A percentile compares a stretch with the other conserved stretches of the same genome.
Evolutionary conservation across 179 eudicot genomes (phyloP).

Genomic region (Dionaea muscipula): DNA sequence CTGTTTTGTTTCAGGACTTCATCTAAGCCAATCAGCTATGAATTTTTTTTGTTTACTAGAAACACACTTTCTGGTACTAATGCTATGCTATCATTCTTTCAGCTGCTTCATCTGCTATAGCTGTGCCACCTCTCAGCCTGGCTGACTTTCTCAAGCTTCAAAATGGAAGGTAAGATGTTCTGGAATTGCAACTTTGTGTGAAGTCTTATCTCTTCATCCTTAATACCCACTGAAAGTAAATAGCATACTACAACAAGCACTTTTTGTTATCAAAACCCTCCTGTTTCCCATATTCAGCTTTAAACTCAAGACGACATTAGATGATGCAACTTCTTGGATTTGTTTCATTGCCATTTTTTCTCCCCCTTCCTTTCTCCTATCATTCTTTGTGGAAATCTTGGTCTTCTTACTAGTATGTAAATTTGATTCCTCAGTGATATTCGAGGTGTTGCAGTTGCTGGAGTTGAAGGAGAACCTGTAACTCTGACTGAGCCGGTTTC

Average conservation of each 20-base stretch:
- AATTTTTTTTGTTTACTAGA: neutral
- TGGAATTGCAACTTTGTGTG: neutral
- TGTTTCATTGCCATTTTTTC: too few species aligned
- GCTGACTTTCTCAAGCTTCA: constrained; percentile 88
- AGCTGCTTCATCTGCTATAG: constrained; percentile 59
- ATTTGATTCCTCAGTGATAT: constrained; percentile 48
- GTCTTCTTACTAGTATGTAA: too few species aligned
- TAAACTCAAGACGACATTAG: too few species aligned
- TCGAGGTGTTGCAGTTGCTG: constrained; percentile 97
- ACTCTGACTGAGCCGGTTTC: constrained; percentile 80
- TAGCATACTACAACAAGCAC: neutral
- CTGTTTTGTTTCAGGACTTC: neutral
- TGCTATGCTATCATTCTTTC: constrained; percentile 20
- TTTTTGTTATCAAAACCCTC: neutral
- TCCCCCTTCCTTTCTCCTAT: too few species aligned
- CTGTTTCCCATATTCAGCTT: too few species aligned
- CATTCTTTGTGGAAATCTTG: too few species aligned
- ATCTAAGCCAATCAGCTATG: neutral
- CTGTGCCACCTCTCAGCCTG: constrained; percentile 36
- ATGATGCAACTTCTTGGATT: too few species aligned
- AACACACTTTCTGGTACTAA: neutral
- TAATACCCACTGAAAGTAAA: too few species aligned
- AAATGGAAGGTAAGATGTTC: constrained; percentile 68
- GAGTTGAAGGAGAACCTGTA: constrained; percentile 89
- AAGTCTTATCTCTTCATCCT: too few species aligned